Evolutionary conservation across 148 eudicot genomes (phyloP).

Genomic region (Oxyria digyna): DNA sequence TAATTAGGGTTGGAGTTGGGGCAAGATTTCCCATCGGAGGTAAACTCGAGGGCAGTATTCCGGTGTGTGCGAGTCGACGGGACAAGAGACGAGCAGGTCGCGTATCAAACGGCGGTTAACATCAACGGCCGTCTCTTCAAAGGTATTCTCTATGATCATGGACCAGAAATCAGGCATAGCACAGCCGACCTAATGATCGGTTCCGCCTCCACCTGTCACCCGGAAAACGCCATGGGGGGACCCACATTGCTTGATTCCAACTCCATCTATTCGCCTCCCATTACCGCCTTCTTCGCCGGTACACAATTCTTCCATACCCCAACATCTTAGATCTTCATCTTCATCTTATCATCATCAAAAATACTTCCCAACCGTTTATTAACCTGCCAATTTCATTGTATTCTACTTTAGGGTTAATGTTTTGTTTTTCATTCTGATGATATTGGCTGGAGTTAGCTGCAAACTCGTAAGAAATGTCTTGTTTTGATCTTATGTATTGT

Average conservation of each 20-base stretch:
- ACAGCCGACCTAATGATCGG: conserved; percentile 13
- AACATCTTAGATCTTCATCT: no score
- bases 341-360: no score
- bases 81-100: conserved; percentile 70
- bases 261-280: conserved; percentile 38
- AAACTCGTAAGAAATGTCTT: no score
- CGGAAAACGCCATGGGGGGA: conserved; percentile 1
- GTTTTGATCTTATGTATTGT: no score
- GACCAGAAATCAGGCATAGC: conserved; percentile 23
- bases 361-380: no score
- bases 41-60: conserved; percentile 62
- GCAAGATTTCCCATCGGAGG: conserved; percentile 56
- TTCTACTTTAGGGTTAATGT: no score
- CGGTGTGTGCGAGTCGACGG: conserved; percentile 67
- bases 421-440: no score
- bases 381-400: no score
- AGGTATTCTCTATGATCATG: conserved; percentile 94
- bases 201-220: conserved; percentile 15
- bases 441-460: no score
- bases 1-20: conserved; percentile 57
- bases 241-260: conserved; percentile 24
- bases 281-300: conserved; percentile 74
- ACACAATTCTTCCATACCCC: conserved; percentile 87
- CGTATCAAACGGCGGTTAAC: conserved; percentile 84
- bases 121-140: conserved; percentile 85